These are phyloP conservation scores for Penicillium sp. DNA, from an alignment of 2,329 filamentous ascomycete species.

Conservation along the genomic window DNA sequence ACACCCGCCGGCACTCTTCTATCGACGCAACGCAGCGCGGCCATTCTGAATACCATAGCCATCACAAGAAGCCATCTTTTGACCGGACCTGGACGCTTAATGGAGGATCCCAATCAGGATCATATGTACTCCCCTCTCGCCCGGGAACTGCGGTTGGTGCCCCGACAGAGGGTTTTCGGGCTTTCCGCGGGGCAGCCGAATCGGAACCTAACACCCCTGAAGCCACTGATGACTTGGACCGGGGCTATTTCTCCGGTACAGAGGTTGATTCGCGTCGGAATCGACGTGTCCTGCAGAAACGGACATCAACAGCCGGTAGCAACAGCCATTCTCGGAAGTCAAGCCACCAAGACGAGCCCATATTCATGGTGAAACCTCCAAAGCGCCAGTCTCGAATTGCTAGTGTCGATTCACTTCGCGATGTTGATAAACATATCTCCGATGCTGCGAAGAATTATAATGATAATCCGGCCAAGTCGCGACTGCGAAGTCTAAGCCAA, in stretches of 20 bases:
- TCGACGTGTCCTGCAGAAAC: slow-evolving; percentile 79
- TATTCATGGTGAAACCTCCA: slow-evolving; percentile 65
- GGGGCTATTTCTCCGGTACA: slow-evolving; percentile 90
- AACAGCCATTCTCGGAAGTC: slow-evolving; percentile 66
- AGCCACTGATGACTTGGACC: slow-evolving; percentile 65
- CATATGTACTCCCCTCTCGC: slow-evolving; percentile 33
- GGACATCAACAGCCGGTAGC: slow-evolving; percentile 45
- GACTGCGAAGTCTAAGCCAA: slow-evolving; percentile 63
- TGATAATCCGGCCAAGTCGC: slow-evolving; percentile 49
- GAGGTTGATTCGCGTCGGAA: slow-evolving; percentile 72
- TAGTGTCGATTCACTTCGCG: slow-evolving; percentile 73
- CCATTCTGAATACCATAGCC: slow-evolving; percentile 34
- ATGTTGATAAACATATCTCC: slow-evolving; percentile 54
- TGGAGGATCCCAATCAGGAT: slow-evolving; percentile 33
- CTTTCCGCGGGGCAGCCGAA: slow-evolving; percentile 27
- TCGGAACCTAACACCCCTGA: slow-evolving; percentile 34
- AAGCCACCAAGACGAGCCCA: slow-evolving; percentile 71
- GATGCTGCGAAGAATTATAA: slow-evolving; percentile 70
- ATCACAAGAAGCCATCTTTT: slow-evolving; percentile 59
- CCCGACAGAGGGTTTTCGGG: slow-evolving; percentile 9
- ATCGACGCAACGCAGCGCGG: slow-evolving; percentile 64
- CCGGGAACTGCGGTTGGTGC: slow-evolving; percentile 36
- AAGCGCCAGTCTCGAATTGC: slow-evolving; percentile 76
- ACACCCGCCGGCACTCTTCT: slow-evolving; percentile 83
- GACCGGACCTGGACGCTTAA: slow-evolving; percentile 61